phyloP scores from a whole-genome alignment of 257 asterid species.

The Eustoma russellianum region DNA sequence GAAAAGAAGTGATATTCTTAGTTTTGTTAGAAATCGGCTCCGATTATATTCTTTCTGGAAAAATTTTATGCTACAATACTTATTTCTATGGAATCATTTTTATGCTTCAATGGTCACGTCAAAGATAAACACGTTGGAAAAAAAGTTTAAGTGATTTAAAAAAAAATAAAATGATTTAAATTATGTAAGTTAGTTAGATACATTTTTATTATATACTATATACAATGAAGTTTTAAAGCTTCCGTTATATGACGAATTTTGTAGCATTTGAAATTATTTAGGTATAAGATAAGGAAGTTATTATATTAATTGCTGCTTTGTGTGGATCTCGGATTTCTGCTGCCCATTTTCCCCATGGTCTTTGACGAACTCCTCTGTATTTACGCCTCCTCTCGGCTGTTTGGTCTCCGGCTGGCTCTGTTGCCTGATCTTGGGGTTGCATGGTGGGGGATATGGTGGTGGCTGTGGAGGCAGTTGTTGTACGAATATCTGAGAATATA shows the following conservation, averaged over 20 bases:
- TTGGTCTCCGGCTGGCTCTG: conserved; percentile 31
- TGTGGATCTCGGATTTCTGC: conserved; percentile 92
- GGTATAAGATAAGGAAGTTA: no score
- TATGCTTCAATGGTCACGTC: background rate
- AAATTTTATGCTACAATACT: background rate
- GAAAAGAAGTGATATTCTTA: conserved; percentile 26
- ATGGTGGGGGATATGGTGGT: conserved; percentile 5
- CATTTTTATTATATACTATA: no score
- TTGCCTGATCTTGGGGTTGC: conserved; percentile 1
- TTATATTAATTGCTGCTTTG: conserved; percentile 65
- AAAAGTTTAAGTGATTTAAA: no score
- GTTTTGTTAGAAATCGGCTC: background rate
- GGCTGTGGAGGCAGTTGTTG: conserved; percentile 15
- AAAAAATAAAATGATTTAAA: no score
- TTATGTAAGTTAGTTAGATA: no score
- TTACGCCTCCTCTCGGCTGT: conserved; percentile 46
- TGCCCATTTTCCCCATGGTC: no score
- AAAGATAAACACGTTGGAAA: no score
- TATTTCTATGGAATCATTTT: background rate
- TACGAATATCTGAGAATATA: no score
- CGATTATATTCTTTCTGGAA: no score
- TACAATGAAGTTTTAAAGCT: no score
- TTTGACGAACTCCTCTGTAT: conserved; percentile 83
- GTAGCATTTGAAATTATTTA: no score
- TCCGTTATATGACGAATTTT: no score